Evolutionary conservation across 495 filamentous ascomycete genomes (phyloP), one percentile per base, ranked within the genome.

Genomic region (Extremus antarcticus): DNA sequence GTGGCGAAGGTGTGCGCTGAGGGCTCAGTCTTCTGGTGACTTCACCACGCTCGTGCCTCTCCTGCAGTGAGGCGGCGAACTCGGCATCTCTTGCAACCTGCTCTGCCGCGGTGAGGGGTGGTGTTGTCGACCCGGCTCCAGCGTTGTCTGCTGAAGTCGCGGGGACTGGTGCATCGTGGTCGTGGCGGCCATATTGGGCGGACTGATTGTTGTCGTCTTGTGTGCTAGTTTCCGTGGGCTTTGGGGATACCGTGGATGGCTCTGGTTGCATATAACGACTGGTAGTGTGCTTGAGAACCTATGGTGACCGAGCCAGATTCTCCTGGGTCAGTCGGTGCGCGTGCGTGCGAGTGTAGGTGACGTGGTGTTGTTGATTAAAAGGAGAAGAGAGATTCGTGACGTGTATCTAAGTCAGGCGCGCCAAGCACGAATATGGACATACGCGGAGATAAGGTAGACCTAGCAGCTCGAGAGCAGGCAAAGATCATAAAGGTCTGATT

Each of bases 251-350:
- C 69, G 81, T 76, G 68, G 75, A 71, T 64, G 77, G 76, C 81
- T 85, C 84, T 80, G 84, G 72, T 82, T 91, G 89, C 90, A 95
- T 95, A 94, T 83, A 95, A 84, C 39, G 41, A 13, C 21, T 68
- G 69, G 70, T 71, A 58, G 59, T 56, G 64, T 67, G 70, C 63
- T 71, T 60, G 53, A 62, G 65, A n/a, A n/a, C n/a, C n/a, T n/a
- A 61, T 55, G 35, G 59, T 52, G 46, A 88, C 87, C 85, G 87
- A 88, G 80, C 86, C 74, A 76, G 73, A 54, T 60, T 24, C 25
- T 57, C 15, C 49, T 64, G 61, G 69, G 56, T 71, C 67, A 72
- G 68, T 72, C 59, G 32, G 24, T 2, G 20, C 21, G 43, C 25
- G 2, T 45, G 23, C 22, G 38, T 23, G 59, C 49, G 54, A 15